Evolutionary conservation across 2,329 filamentous ascomycete species (phyloP), one percentile per base, ranked within the genome.

Genomic region (Sclerotinia spermophila): DNA sequence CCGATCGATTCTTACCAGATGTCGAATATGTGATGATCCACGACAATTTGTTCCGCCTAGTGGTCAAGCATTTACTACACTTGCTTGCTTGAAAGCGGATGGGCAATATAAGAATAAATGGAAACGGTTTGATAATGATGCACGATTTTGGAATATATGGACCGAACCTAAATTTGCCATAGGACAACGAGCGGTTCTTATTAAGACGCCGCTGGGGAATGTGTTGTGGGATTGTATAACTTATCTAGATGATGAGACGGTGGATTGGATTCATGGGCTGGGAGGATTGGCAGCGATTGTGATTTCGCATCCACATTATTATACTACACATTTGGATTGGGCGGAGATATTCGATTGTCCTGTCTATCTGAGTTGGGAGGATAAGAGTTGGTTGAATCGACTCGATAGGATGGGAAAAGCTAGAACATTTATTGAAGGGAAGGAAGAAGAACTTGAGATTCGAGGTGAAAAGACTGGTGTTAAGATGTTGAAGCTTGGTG

Each of bases 241-340:
- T 0, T 87, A 89, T 73, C 81, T 96, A 4, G 90, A 94, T 78
- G 80, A 85, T 1, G 84, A 84, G 5, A 94, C 92, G 0, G 80
- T 92, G 0, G 77, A 81, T 0, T 79, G 80, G 70, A 87, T 95
- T 75, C 83, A 85, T 8, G 78, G 77, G 0, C 82, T 89, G 10
- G 92, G 92, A 58, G 91, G 91, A 0, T 77, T 96, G 19, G 82
- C 82, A 45, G 92, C 90, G 0, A 94, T 96, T 60, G 88, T 89
- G 74, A 92, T 94, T 73, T 89, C 86, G 17, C 92, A 96, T 80
- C 93, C 93, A 67, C 93, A 96, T 79, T 96, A 92, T 81, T 96
- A 92, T 81, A 89, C 89, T 21, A 91, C 92, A 5, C 90, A 93
- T 79, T 80, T 92, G 0, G 87, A 90, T 74, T 96, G 93, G 92